phyloP scores from a whole-genome alignment of 345 rosid species.

The Limnanthes douglasii region DNA sequence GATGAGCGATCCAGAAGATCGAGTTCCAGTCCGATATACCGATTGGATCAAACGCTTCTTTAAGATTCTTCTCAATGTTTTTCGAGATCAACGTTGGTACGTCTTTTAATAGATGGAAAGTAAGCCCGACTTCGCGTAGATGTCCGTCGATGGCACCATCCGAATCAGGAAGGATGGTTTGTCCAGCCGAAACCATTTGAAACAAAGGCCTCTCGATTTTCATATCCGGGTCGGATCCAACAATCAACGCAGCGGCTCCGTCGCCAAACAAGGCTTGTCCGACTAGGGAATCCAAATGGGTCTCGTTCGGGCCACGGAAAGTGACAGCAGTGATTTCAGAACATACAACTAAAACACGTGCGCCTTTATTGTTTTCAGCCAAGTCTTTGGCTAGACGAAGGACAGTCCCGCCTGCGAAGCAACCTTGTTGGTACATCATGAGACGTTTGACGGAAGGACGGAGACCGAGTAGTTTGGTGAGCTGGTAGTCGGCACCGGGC shows the following conservation, averaged over 20 bases:
- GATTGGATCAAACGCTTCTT: constrained; percentile 48
- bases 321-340: constrained; percentile 68
- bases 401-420: constrained; percentile 76
- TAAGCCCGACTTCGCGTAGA: constrained; percentile 58
- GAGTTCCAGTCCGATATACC: constrained; percentile 79
- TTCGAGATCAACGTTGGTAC: constrained; percentile 59
- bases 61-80: constrained; percentile 49
- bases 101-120: constrained; percentile 49
- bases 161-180: constrained; percentile 61
- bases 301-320: constrained; percentile 66
- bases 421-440: constrained; percentile 64
- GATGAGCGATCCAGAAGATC: constrained; percentile 67
- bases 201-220: constrained; percentile 38
- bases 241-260: constrained; percentile 52
- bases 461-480: constrained; percentile 71
- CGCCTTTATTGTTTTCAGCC: constrained; percentile 67
- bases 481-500: constrained; percentile 93
- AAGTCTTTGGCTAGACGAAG: constrained; percentile 74
- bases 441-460: constrained; percentile 61
- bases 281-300: constrained; percentile 50
- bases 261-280: constrained; percentile 68
- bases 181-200: constrained; percentile 49
- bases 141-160: constrained; percentile 63
- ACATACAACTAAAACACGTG: constrained; percentile 69
- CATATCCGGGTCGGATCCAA: constrained; percentile 47